Percentiles rank a stretch among this genome's conserved stretches.
phyloP scores from a whole-genome alignment of 2,329 filamentous ascomycete genomes.

The Beauveria medogensis region DNA sequence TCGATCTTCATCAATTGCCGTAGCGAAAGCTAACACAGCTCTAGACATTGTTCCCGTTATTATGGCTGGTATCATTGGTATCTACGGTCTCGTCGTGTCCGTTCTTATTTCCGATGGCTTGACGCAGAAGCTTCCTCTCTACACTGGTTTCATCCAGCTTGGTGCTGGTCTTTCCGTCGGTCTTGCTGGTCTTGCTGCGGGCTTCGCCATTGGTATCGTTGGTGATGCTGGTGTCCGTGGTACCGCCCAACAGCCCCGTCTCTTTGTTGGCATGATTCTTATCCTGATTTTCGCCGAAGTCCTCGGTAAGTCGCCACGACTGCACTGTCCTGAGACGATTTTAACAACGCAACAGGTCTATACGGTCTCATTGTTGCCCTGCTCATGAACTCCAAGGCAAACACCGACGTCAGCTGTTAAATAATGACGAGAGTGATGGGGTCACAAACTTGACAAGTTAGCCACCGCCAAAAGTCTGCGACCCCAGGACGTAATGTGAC shows the following conservation, averaged over 20 bases:
- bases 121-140: slow-evolving; percentile 63
- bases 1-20: not conserved
- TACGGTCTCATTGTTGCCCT: slow-evolving; percentile 98
- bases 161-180: slow-evolving; percentile 77
- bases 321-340: not conserved
- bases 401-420: slow-evolving; percentile 56
- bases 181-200: slow-evolving; percentile 74
- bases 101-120: slow-evolving; percentile 79
- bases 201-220: slow-evolving; percentile 81
- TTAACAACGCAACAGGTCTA: slow-evolving; percentile 55
- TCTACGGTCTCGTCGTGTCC: slow-evolving; percentile 86
- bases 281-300: slow-evolving; percentile 99
- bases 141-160: slow-evolving; percentile 78
- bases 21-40: slow-evolving; percentile 15
- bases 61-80: slow-evolving; percentile 99
- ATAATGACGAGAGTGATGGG: slow-evolving; percentile 16
- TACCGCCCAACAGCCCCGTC: slow-evolving; percentile 73
- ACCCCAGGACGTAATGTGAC: not conserved
- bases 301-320: slow-evolving; percentile 58
- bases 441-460: slow-evolving; percentile 29
- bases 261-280: slow-evolving; percentile 96
- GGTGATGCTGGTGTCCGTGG: slow-evolving; percentile 84
- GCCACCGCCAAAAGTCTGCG: slow-evolving; percentile 1
- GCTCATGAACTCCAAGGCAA: slow-evolving; percentile 96
- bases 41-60: slow-evolving; percentile 98